phyloP scores from a whole-genome alignment of 2,329 filamentous ascomycete species.

The Colletotrichum nymphaeae region DNA sequence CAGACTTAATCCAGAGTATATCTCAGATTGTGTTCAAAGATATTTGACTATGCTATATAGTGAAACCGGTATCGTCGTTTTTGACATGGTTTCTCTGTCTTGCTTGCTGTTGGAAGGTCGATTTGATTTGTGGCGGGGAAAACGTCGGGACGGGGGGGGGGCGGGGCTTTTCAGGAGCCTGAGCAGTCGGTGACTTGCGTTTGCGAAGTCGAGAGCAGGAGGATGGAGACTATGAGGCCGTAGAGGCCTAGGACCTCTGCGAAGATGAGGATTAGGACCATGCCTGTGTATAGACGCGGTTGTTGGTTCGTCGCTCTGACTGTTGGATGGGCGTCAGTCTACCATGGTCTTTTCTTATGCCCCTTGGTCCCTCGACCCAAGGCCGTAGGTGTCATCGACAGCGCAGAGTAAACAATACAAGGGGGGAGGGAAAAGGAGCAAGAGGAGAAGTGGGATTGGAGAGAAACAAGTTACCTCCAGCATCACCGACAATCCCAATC shows the following conservation, averaged over 20 bases:
- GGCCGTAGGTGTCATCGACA: not conserved
- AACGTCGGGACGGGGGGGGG: no score
- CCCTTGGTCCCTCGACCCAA: not conserved
- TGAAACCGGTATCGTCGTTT: no score
- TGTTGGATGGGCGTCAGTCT: conserved; percentile 27
- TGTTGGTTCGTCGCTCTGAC: conserved; percentile 60
- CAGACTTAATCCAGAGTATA: no score
- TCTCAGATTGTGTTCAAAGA: no score
- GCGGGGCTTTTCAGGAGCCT: not conserved
- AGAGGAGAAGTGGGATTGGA: not conserved
- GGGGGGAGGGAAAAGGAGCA: not conserved
- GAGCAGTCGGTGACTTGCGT: not conserved
- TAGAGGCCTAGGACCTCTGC: conserved; percentile 58
- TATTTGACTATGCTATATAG: no score
- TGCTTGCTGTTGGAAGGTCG: not conserved
- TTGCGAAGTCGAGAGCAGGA: conserved; percentile 55
- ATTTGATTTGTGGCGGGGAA: not conserved
- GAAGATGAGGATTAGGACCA: conserved; percentile 61
- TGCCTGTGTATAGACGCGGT: conserved; percentile 57
- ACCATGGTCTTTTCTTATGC: no score
- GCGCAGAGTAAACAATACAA: not conserved
- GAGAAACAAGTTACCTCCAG: conserved; percentile 49
- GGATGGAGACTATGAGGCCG: conserved; percentile 59
- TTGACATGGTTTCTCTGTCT: no score
- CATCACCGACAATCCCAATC: conserved; percentile 59